Conservation (phyloP, 208 protist genomes). For the Tritrichomonas foetus region DNA sequence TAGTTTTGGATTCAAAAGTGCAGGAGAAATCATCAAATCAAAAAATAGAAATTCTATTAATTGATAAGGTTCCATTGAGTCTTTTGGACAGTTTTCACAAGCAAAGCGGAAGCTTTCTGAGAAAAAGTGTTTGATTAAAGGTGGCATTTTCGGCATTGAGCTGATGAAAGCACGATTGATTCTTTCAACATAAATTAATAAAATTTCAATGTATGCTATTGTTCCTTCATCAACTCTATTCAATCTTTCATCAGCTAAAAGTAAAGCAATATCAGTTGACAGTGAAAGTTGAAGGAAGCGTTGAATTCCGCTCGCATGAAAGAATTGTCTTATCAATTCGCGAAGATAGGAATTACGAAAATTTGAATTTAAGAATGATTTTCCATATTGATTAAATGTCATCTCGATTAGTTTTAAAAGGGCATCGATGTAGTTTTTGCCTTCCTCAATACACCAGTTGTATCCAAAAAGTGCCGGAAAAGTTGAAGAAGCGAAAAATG, state of each 20-base stretch:
- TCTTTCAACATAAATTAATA: background rate
- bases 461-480: constrained; percentile 10
- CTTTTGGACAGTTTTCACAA: background rate
- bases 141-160: background rate
- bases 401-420: background rate
- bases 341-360: constrained; percentile 21
- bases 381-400: background rate
- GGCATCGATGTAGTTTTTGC: background rate
- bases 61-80: background rate
- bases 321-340: constrained; percentile 4
- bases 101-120: background rate
- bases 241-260: background rate
- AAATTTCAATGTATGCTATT: background rate
- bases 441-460: background rate
- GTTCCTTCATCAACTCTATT: background rate
- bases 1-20: constrained; percentile 1
- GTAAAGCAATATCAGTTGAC: background rate
- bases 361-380: background rate
- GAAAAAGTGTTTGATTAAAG: background rate
- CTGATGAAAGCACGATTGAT: background rate
- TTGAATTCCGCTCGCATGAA: background rate
- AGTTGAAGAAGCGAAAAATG: constrained; percentile 19
- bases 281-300: background rate
- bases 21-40: background rate
- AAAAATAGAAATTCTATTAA: background rate